These are phyloP conservation scores for Castanospermum australe DNA, from an alignment of 306 rosid species.

Conservation along the genomic window DNA sequence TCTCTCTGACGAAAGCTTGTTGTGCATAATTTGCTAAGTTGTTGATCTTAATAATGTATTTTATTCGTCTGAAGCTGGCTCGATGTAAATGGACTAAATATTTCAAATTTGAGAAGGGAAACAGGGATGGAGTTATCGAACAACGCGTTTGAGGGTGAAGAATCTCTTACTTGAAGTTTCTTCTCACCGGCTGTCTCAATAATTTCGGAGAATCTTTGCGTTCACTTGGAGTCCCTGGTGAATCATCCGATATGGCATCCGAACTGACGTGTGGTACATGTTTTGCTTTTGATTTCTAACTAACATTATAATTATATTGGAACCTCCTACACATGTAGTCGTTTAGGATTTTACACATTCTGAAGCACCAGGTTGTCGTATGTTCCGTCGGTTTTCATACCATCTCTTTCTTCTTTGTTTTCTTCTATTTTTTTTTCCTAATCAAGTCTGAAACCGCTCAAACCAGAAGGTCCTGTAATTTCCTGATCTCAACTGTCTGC, in stretches of 20 bases:
- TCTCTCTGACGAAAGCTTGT: neutral
- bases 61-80: neutral
- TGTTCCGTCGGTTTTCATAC: too few relatives aligned
- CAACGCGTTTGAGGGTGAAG: too few relatives aligned
- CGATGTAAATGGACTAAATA: neutral
- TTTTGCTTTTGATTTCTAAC: too few relatives aligned
- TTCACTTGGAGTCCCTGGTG: neutral
- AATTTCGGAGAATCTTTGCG: neutral
- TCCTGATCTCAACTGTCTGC: neutral
- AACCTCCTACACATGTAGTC: too few relatives aligned
- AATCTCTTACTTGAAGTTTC: neutral
- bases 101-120: neutral
- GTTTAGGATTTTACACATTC: too few relatives aligned
- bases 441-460: too few relatives aligned
- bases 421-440: too few relatives aligned
- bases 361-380: too few relatives aligned
- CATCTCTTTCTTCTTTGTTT: too few relatives aligned
- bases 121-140: neutral
- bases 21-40: neutral
- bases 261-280: too few relatives aligned
- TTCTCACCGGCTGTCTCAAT: neutral
- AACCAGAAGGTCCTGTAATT: neutral
- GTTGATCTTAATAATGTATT: neutral
- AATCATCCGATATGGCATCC: too few relatives aligned
- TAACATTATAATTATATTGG: too few relatives aligned